Evolutionary conservation across 179 eudicot species (phyloP).

Genomic region (Nepenthes alata): DNA sequence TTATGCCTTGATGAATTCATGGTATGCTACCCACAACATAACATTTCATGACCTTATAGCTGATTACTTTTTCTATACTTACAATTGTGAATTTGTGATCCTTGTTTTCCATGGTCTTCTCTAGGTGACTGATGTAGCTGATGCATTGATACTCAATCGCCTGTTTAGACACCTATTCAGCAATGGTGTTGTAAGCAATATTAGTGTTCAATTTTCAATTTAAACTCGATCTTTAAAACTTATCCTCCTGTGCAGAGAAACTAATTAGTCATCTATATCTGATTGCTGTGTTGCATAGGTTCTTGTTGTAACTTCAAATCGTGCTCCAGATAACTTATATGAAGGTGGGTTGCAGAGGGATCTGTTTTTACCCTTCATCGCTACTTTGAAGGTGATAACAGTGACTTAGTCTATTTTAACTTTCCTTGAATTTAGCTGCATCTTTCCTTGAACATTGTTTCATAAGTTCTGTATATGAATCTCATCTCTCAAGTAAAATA

Average conservation of each 20-base stretch:
- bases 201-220: not conserved
- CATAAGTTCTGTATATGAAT: too few relatives aligned
- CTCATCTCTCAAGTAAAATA: too few relatives aligned
- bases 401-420: not conserved
- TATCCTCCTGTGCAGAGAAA: not conserved
- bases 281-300: conserved; percentile 30
- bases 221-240: not conserved
- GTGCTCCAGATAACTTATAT: conserved; percentile 86
- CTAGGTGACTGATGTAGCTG: conserved; percentile 94
- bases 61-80: not conserved
- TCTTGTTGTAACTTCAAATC: conserved; percentile 93
- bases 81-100: conserved; percentile 1
- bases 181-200: conserved; percentile 62
- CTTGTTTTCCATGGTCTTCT: not conserved
- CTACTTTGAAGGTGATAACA: conserved; percentile 60
- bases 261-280: conserved; percentile 7
- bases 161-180: conserved; percentile 66
- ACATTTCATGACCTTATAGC: not conserved
- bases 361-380: conserved; percentile 83
- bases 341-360: conserved; percentile 96
- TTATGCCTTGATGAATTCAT: conserved; percentile 91
- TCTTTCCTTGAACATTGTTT: not conserved
- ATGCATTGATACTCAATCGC: conserved; percentile 84
- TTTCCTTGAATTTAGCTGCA: not conserved
- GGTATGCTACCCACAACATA: conserved; percentile 26